Evolutionary conservation across 768 basidiomycete genomes (phyloP).

Genomic region (Dendrothele bispora): DNA sequence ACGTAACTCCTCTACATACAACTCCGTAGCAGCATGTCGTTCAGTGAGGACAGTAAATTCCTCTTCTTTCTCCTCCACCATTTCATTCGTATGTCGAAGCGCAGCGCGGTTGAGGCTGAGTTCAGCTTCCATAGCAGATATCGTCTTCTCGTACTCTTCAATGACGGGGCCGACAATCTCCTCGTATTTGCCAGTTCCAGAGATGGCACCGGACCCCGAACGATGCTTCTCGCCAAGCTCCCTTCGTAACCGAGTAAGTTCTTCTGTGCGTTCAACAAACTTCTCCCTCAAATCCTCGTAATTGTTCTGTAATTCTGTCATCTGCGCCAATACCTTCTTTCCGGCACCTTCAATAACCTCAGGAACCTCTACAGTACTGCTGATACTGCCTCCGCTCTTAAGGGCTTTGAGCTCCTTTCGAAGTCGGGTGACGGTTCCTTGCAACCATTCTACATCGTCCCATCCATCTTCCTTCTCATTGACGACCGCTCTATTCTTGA

Average conservation of each 20-base stretch:
- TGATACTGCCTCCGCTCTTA: conserved; percentile 55
- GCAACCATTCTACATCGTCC: conserved; percentile 98
- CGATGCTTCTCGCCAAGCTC: conserved; percentile 79
- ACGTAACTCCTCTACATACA: conserved; percentile 86
- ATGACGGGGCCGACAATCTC: conserved; percentile 97
- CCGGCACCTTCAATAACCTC: conserved; percentile 59
- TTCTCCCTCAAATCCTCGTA: conserved; percentile 83
- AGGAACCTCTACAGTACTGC: conserved; percentile 25
- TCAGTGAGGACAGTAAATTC: conserved; percentile 66
- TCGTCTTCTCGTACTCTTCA: conserved; percentile 98
- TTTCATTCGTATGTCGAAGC: conserved; percentile 85
- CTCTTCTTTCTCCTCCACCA: conserved; percentile 90
- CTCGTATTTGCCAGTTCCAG: conserved; percentile 78
- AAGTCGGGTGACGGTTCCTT: conserved; percentile 79
- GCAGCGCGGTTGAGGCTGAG: conserved; percentile 85
- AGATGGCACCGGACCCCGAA: conserved; percentile 57
- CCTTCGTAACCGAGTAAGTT: conserved; percentile 75
- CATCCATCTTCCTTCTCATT: conserved; percentile 97
- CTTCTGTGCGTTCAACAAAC: conserved; percentile 87
- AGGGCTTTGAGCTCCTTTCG: conserved; percentile 83
- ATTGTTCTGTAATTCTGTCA: conserved; percentile 82
- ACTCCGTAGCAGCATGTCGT: conserved; percentile 74
- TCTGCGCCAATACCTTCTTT: conserved; percentile 76
- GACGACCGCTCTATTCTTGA: conserved; percentile 90
- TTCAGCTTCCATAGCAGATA: conserved; percentile 92